A percentile compares a stretch with the other conserved stretches of the same genome.
Conservation (phyloP, 176 grass and related monocot species). For the Oryza coarctata region DNA sequence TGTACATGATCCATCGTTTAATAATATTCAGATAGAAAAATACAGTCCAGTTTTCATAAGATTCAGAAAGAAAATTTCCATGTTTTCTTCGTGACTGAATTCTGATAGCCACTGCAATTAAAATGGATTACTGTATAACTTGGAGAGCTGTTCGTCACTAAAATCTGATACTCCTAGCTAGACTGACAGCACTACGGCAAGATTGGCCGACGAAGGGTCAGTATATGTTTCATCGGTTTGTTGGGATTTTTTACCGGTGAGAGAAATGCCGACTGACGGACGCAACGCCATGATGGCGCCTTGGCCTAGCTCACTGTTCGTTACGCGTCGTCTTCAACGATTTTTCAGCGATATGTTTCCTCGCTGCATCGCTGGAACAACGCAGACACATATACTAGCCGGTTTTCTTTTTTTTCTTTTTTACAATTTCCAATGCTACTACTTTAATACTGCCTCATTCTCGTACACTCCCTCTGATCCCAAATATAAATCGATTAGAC, state of each 20-base stretch:
- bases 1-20: background rate
- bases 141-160: background rate
- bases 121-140: background rate
- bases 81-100: too few species aligned
- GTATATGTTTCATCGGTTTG: background rate
- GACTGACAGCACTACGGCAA: background rate
- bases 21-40: background rate
- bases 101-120: background rate
- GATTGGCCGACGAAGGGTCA: background rate
- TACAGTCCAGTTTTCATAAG: background rate
- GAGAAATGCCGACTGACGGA: background rate
- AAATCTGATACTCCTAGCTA: background rate
- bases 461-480: too few species aligned
- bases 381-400: background rate
- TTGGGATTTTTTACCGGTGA: background rate
- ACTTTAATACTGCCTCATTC: too few species aligned
- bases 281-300: slow-evolving; percentile 21
- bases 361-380: background rate
- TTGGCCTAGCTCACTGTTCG: slow-evolving; percentile 17
- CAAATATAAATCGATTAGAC: too few species aligned
- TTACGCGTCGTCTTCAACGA: slow-evolving; percentile 29
- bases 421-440: background rate
- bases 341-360: slow-evolving; percentile 5
- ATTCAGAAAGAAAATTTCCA: too few species aligned
- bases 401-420: too few species aligned